Evolutionary conservation across 352 stramenopile genomes (phyloP), one percentile per base, ranked within the genome.

Genomic region (Pythium brachiatum): DNA sequence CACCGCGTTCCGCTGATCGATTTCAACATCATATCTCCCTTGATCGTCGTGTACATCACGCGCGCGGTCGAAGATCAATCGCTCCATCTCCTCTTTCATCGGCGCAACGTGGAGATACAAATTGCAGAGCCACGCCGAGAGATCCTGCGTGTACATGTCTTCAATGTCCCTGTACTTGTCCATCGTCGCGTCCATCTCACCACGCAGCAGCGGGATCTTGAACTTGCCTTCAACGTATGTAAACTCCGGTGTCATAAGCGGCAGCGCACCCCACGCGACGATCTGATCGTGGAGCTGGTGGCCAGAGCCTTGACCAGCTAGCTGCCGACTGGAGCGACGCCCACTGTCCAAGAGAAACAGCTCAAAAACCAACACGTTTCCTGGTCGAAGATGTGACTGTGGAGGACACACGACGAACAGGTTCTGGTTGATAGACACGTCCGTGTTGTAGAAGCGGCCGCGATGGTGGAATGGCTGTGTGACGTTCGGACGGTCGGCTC

Each of bases 121-220:
- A 53, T 97, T 97, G 43, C 86, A 92, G 21, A 97, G 75, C 91
- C 91, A 97, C 2, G 74, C 71, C 1, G 80, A 84, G 31, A 97
- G 69, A 64, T 97, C 84, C 3, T 66, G 51, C 44, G 75, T 66
- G 61, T 87, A 88, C 69, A 81, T 77, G 27, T 68, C 64, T 63
- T 95, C 87, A 23, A 96, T 86, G 44, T 84, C 72, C 9, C 76
- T 62, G 53, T 80, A 85, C 60, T 89, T 92, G 58, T 88, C 74
- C 76, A 93, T 86, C 41, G 84, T 89, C 55, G 75, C 67, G 47
- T 97, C 85, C 60, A 93, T 76, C 66, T 96, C 89, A 8, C 89
- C 88, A 6, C 81, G 76, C 23, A 97, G 57, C 27, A 97, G 57
- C 7, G 89, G 90, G 21, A 97, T 54, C 62, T 89, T 90, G 62